Evolutionary conservation across 176 grass and related monocot genomes (phyloP).

Genomic region (Cocos nucifera): DNA sequence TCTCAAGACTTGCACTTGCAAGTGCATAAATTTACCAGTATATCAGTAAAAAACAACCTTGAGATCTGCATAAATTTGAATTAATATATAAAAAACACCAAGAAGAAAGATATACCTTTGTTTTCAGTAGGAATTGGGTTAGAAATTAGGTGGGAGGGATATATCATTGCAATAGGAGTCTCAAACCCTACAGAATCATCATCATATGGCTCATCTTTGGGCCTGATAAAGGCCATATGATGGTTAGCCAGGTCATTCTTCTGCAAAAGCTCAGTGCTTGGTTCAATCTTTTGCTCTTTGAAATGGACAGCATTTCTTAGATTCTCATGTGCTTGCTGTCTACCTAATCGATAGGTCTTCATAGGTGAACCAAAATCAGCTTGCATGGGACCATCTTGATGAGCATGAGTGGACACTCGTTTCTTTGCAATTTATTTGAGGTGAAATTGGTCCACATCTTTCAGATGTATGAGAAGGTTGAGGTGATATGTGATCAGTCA

Average conservation of each 20-base stretch:
- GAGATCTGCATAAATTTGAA: neutral
- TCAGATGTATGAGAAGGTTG: neutral
- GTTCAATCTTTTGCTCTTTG: conserved; percentile 33
- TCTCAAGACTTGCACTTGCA: too few relatives aligned
- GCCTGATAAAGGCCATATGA: conserved; percentile 1
- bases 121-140: neutral
- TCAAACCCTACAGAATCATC: conserved; percentile 8
- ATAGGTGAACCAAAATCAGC: neutral
- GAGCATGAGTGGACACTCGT: conserved; percentile 2
- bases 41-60: too few relatives aligned
- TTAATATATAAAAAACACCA: neutral
- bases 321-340: conserved; percentile 11
- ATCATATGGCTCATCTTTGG: conserved; percentile 5
- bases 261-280: neutral
- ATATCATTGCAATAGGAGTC: conserved; percentile 21
- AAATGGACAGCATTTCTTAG: conserved; percentile 15
- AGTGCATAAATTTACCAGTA: neutral
- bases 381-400: neutral
- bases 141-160: conserved; percentile 2
- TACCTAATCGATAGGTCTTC: conserved; percentile 3
- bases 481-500: neutral
- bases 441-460: neutral
- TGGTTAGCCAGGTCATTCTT: neutral
- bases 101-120: neutral
- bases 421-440: conserved; percentile 3